Evolutionary conservation across 768 basidiomycete genomes (phyloP).

Genomic region (Gautieria morchelliformis): DNA sequence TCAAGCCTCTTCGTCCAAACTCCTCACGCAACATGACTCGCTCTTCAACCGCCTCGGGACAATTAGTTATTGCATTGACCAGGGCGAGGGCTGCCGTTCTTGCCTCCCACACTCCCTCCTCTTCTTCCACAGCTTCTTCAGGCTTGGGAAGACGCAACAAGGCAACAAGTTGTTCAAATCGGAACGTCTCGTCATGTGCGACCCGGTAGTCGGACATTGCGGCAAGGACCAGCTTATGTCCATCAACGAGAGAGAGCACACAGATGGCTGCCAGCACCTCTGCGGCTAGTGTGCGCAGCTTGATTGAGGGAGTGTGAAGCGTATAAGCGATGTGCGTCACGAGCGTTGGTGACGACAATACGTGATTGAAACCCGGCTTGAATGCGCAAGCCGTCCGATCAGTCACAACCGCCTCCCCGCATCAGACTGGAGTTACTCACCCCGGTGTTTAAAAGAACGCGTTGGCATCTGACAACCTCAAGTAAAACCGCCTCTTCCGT

Average conservation of each 20-base stretch:
- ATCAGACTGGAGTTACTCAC: constrained; percentile 32
- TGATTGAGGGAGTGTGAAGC: constrained; percentile 55
- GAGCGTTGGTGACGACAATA: constrained; percentile 51
- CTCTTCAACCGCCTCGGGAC: constrained; percentile 68
- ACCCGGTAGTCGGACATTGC: constrained; percentile 76
- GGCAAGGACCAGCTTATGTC: constrained; percentile 63
- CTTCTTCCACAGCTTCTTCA: constrained; percentile 32
- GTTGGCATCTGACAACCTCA: constrained; percentile 70
- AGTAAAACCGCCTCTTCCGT: constrained; percentile 56
- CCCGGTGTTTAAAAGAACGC: constrained; percentile 78
- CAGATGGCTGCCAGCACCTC: constrained; percentile 83
- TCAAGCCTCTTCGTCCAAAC: constrained; percentile 69
- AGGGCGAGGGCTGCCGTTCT: constrained; percentile 67
- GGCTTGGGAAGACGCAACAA: constrained; percentile 48
- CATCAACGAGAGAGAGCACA: constrained; percentile 58
- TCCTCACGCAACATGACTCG: constrained; percentile 76
- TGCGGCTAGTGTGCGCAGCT: constrained; percentile 56
- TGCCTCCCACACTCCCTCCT: constrained; percentile 75
- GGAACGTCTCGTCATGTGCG: constrained; percentile 59
- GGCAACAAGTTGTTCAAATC: constrained; percentile 68
- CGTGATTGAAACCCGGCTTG: constrained; percentile 64
- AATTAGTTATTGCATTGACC: constrained; percentile 70
- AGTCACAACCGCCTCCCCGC: constrained; percentile 7
- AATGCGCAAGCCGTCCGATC: not conserved
- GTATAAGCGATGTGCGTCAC: constrained; percentile 68